Base-by-base conservation (phyloP, 148 eudicot species). In the Silene uniflora region DNA sequence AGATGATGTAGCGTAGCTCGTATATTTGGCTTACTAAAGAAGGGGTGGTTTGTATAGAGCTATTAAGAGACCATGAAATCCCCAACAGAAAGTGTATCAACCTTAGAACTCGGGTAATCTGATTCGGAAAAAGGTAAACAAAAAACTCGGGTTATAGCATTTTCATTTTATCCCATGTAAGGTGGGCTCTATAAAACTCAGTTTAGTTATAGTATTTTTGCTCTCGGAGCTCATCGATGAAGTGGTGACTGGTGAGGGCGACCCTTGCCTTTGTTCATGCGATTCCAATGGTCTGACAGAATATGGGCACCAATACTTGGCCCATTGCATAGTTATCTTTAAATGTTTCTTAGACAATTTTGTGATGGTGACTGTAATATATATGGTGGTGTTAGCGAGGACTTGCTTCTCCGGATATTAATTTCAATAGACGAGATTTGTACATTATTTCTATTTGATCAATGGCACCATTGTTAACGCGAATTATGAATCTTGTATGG, bases 21-120 rank as follows among this genome's bases (percentile, higher is more conserved):
- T 74, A 68, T 42, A 59, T 27, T 52, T 73, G 73, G 46, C 62
- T 22, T 55, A 66, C 56, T 10, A 21, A 39, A 54, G 23, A 67
- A 68, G 62, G 65, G 69, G 61, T 63, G 44, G 67, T 77, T 73
- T 81, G 83, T 81, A 81, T 80, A 81, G 79, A 72, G 76, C 76
- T 56, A 56, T 76, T 23, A 49, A 49, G 54, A 81, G 64, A 68
- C 80, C 56, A 32, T 35, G 61, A 49, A 61, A n/a, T 12, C 73
- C 60, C 73, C 25, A 12, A 65, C 16, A 59, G 19, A 71, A 69
- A 58, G 39, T 18, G 69, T 72, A 61, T 72, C 68, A 59, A 46
- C 77, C 75, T 72, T 73, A 17, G 25, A 76, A 76, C 73, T 27
- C 62, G 17, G 69, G 22, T 71, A 24, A 71, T 71, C 22, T 25